phyloP scores from a whole-genome alignment of 192 early-diverging fungal species.

The Podila epicladia region DNA sequence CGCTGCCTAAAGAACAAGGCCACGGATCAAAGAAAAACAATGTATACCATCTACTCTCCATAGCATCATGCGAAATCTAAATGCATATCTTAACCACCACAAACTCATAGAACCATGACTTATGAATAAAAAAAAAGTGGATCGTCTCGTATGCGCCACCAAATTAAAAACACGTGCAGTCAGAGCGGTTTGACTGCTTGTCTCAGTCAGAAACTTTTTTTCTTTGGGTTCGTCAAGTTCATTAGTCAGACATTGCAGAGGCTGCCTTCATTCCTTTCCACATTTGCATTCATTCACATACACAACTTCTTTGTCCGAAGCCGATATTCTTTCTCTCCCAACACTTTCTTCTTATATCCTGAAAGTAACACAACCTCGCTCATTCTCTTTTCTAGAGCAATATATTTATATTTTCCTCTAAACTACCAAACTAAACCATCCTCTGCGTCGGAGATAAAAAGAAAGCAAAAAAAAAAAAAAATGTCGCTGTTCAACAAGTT shows the following conservation, averaged over 20 bases:
- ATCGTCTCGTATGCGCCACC: too few relatives aligned
- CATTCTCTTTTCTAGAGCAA: background rate
- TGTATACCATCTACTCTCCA: too few relatives aligned
- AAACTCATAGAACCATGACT: too few relatives aligned
- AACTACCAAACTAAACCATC: background rate
- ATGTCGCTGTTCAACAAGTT: slow-evolving; percentile 49
- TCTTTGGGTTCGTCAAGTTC: too few relatives aligned
- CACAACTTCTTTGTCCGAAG: background rate
- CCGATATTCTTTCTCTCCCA: background rate
- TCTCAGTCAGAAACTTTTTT: too few relatives aligned
- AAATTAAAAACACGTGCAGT: too few relatives aligned
- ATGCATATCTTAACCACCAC: too few relatives aligned
- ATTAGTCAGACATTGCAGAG: background rate
- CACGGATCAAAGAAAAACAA: too few relatives aligned
- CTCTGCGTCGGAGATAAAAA: background rate
- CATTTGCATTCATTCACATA: background rate
- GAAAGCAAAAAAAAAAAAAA: too few relatives aligned
- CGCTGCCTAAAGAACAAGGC: slow-evolving; percentile 9
- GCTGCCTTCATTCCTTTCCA: background rate
- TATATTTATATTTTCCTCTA: background rate
- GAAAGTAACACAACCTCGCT: background rate
- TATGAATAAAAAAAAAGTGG: background rate
- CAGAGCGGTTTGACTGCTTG: too few relatives aligned
- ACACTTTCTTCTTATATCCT: background rate
- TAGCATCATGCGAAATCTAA: too few relatives aligned